Evolutionary conservation across 148 eudicot genomes (phyloP).

Genomic region (Cornus florida): DNA sequence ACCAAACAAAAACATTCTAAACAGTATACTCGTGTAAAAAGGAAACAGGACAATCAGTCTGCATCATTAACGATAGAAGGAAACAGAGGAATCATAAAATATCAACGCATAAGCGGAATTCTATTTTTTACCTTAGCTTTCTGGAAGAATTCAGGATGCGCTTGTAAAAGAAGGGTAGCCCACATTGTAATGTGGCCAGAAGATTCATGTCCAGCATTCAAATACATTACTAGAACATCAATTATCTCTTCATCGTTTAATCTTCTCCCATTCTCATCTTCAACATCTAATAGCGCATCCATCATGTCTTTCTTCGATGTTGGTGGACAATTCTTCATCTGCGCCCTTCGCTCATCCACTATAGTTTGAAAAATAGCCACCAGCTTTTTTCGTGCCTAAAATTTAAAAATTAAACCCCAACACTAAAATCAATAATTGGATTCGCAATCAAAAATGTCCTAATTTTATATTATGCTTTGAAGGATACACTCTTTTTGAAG

Average conservation of each 20-base stretch:
- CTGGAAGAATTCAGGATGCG: constrained; percentile 61
- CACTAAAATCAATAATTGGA: too few relatives aligned
- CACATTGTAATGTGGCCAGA: constrained; percentile 89
- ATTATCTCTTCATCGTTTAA: constrained; percentile 81
- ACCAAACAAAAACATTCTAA: too few relatives aligned
- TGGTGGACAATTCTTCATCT: constrained; percentile 24
- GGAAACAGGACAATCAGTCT: too few relatives aligned
- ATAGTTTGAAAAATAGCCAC: constrained; percentile 57
- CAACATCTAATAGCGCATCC: constrained; percentile 66
- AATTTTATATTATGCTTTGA: too few relatives aligned
- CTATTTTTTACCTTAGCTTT: constrained; percentile 63
- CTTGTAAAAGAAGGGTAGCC: constrained; percentile 75
- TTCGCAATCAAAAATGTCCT: too few relatives aligned
- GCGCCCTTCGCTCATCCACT: constrained; percentile 52
- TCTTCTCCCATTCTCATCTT: constrained; percentile 73
- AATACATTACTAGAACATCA: constrained; percentile 77
- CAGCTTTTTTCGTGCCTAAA: constrained; percentile 72
- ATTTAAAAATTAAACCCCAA: not conserved
- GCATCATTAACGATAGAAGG: too few relatives aligned
- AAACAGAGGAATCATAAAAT: too few relatives aligned
- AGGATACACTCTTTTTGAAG: not conserved
- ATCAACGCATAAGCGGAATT: too few relatives aligned
- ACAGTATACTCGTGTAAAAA: too few relatives aligned
- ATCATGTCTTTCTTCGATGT: constrained; percentile 69
- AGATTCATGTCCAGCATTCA: constrained; percentile 97